These are phyloP conservation scores for Chamaecrista fasciculata DNA, from an alignment of 306 rosid genomes.

Conservation along the genomic window DNA sequence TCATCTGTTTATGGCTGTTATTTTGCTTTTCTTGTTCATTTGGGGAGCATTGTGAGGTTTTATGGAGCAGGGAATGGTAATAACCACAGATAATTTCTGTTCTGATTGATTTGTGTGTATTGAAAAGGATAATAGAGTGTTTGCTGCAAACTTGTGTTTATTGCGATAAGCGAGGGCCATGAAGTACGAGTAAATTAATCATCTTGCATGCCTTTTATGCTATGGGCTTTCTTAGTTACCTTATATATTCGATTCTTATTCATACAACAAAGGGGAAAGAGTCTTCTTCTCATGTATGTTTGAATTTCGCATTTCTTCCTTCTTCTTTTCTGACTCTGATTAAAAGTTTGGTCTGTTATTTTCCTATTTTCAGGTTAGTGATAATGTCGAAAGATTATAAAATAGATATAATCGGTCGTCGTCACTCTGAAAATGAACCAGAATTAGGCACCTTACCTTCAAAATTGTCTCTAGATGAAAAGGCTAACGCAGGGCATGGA, in stretches of 20 bases:
- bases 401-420: constrained; percentile 40
- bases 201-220: not conserved
- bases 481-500: constrained; percentile 27
- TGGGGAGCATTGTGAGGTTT: not conserved
- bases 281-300: not conserved
- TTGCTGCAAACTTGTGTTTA: not conserved
- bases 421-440: constrained; percentile 53
- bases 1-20: not conserved
- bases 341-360: not conserved
- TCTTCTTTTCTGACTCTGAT: constrained; percentile 12
- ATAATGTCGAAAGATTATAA: constrained; percentile 63
- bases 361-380: constrained; percentile 33
- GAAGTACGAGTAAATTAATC: not conserved
- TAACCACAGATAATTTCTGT: not conserved
- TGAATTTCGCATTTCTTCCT: not conserved
- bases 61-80: not conserved
- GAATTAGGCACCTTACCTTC: constrained; percentile 34
- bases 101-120: not conserved
- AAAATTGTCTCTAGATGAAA: constrained; percentile 25
- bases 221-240: not conserved
- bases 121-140: not conserved
- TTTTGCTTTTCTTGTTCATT: not conserved
- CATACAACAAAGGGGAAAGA: not conserved
- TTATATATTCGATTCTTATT: not conserved
- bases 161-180: not conserved